A percentile compares a stretch with the other conserved stretches of the same genome.
Conservation (phyloP, 805 yeast species). For the Sugiyamaella smithiae region DNA sequence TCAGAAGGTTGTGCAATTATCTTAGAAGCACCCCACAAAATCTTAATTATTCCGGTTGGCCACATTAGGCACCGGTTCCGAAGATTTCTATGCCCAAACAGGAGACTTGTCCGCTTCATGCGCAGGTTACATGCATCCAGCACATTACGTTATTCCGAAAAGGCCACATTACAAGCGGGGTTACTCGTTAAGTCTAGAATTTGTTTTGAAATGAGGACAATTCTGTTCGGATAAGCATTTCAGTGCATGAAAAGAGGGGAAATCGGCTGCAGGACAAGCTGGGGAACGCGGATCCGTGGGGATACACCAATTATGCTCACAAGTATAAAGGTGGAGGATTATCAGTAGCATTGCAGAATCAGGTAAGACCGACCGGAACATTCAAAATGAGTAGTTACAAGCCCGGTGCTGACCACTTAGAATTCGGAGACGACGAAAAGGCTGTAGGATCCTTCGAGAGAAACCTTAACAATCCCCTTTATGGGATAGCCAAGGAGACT, state of each 20-base stretch:
- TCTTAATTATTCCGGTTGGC: too few relatives aligned
- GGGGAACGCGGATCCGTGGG: background rate
- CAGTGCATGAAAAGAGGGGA: background rate
- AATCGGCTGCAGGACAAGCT: background rate
- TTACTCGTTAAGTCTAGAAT: background rate
- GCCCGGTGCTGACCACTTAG: background rate
- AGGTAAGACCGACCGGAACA: background rate
- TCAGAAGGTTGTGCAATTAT: background rate
- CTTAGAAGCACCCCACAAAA: background rate
- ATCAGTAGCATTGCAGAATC: background rate
- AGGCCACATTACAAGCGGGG: too few relatives aligned
- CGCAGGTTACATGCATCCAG: too few relatives aligned
- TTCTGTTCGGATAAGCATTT: too few relatives aligned
- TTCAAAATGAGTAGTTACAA: background rate
- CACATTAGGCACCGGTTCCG: too few relatives aligned
- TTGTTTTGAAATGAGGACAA: too few relatives aligned
- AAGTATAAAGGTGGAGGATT: too few relatives aligned
- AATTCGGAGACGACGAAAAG: background rate
- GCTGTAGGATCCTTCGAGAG: background rate
- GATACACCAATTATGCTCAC: too few relatives aligned
- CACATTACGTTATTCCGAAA: too few relatives aligned
- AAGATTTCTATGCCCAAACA: too few relatives aligned
- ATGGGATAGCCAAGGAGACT: slow-evolving; percentile 23
- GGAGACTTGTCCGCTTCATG: too few relatives aligned
- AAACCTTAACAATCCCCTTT: slow-evolving; percentile 27